Base-by-base conservation (phyloP, 2,329 filamentous ascomycete genomes). In the Aspergillus texensis region DNA sequence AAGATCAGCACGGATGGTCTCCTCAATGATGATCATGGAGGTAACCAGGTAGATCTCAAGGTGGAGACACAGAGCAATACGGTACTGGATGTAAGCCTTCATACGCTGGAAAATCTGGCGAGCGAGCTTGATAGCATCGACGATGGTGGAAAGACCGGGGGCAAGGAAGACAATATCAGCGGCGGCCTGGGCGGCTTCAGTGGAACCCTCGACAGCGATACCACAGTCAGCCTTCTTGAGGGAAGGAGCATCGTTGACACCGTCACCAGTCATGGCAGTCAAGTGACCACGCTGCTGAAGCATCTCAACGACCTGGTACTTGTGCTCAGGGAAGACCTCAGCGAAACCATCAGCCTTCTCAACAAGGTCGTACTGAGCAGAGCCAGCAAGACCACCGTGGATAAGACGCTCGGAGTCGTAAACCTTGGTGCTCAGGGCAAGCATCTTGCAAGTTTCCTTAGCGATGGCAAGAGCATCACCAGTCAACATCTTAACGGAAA, bases 391-490 rank as follows among this genome's bases (percentile, higher is more conserved):
- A 83, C 90, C 90, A 80, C 89, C 89, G 80, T 91, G 88, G 71
- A 92, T 91, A 69, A 93, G 86, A 81, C 89, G 89, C 75, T 90
- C 88, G 64, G 90, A 92, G 83, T 92, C 91, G 84, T 92, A 92
- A 69, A 93, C 90, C 84, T 92, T 92, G 77, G 90, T 92, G 71
- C 89, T 89, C 64, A 92, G 87, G 69, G 89, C 89, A 77, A 92
- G 84, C 88, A 92, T 92, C 83, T 91, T 91, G 86, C 90, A 92
- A 70, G 90, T 92, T 81, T 92, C 90, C 83, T 92, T 92, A 64
- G 90, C 90, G 69, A 92, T 92, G 72, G 90, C 89, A 71, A 92
- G 90, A 68, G 90, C 90, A 76, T 92, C 90, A 86, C 90, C 90
- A 81, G 90, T 92, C 79, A 92, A 83, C 90, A 92, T 92, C 87